These are phyloP conservation scores for Meira nashicola DNA, from an alignment of 1,284 basidiomycete genomes.

Conservation along the genomic window DNA sequence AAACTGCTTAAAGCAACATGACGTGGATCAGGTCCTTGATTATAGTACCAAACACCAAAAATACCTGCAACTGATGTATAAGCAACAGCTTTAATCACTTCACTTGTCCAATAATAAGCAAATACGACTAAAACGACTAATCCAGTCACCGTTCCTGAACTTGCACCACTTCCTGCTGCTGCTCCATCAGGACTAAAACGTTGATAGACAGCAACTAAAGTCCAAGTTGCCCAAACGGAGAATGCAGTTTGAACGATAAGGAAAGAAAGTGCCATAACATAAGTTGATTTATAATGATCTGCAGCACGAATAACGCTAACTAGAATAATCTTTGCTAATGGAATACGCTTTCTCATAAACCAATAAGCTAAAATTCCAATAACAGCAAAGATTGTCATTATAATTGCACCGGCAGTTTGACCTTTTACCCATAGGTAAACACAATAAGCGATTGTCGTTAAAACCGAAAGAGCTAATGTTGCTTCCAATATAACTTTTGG, in stretches of 20 bases:
- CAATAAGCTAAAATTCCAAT: conserved; percentile 41
- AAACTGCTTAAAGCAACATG: conserved; percentile 62
- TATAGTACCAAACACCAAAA: conserved; percentile 45
- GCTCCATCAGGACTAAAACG: conserved; percentile 35
- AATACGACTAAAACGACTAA: conserved; percentile 45
- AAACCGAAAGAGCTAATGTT: conserved; percentile 33
- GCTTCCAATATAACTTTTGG: conserved; percentile 59
- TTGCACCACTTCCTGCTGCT: conserved; percentile 20
- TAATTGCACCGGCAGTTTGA: conserved; percentile 36
- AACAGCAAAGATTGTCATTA: conserved; percentile 48
- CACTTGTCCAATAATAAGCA: conserved; percentile 23
- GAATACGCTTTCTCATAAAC: conserved; percentile 28
- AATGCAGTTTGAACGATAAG: conserved; percentile 37
- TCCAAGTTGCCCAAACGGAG: conserved; percentile 39
- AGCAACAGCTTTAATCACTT: conserved; percentile 45
- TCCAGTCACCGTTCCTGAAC: conserved; percentile 34
- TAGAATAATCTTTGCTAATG: conserved; percentile 40
- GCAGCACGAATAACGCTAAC: conserved; percentile 38
- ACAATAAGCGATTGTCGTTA: conserved; percentile 16
- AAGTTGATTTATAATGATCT: conserved; percentile 37
- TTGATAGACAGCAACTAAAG: conserved; percentile 41
- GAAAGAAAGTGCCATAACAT: conserved; percentile 34
- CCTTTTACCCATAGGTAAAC: conserved; percentile 24
- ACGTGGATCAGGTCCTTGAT: conserved; percentile 59
- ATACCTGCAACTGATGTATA: conserved; percentile 42